A percentile compares a stretch with the other conserved stretches of the same genome.
These are phyloP conservation scores for Berkeleyomyces rouxiae DNA, from an alignment of 2,329 filamentous ascomycete genomes.

Conservation along the genomic window DNA sequence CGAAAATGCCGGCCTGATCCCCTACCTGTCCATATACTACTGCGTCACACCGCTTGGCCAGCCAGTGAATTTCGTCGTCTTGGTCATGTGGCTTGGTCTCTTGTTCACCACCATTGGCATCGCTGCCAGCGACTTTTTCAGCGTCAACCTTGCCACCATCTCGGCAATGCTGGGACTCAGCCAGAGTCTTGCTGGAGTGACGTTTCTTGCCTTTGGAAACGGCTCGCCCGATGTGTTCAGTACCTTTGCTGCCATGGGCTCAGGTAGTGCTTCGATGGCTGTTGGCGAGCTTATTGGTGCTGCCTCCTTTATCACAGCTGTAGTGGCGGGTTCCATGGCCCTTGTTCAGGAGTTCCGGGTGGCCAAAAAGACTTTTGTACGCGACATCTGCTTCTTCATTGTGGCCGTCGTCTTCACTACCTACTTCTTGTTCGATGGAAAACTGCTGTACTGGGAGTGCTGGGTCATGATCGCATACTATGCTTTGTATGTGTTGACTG, in stretches of 20 bases:
- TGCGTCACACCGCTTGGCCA: conserved; percentile 54
- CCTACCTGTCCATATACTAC: conserved; percentile 84
- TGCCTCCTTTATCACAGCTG: conserved; percentile 87
- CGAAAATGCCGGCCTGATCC: conserved; percentile 76
- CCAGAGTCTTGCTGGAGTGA: conserved; percentile 90
- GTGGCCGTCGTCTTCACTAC: conserved; percentile 75
- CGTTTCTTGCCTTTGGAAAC: conserved; percentile 92
- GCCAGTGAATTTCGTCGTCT: conserved; percentile 59
- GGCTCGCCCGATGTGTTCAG: conserved; percentile 97
- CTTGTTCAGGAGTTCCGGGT: conserved; percentile 90
- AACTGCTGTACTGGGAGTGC: conserved; percentile 77
- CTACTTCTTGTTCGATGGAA: conserved; percentile 71
- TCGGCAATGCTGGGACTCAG: conserved; percentile 78
- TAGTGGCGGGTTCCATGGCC: conserved; percentile 94
- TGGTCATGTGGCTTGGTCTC: conserved; percentile 70
- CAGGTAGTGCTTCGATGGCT: conserved; percentile 90
- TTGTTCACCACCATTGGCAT: conserved; percentile 96
- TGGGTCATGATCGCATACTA: conserved; percentile 83
- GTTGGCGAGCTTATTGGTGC: conserved; percentile 90
- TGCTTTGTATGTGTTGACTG: conserved; percentile 70
- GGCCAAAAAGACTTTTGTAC: conserved; percentile 71
- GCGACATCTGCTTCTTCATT: conserved; percentile 87
- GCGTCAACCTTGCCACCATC: conserved; percentile 88
- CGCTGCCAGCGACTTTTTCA: conserved; percentile 96
- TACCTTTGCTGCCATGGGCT: conserved; percentile 94